Conservation (phyloP, 2,329 filamentous ascomycete genomes). For the Colletotrichum horii region DNA sequence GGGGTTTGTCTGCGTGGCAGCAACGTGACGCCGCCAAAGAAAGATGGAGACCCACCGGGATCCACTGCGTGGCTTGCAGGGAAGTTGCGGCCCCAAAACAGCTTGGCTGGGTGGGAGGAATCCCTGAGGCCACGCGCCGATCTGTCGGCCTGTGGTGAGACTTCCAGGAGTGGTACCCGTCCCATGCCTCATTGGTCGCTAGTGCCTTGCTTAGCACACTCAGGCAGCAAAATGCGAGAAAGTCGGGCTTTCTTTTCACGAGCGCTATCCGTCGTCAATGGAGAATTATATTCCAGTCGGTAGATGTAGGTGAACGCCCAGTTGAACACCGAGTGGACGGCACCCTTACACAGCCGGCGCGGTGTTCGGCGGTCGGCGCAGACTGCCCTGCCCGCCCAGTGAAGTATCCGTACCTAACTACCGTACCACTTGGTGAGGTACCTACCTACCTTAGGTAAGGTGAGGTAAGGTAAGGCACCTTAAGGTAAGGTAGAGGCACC, state of each 20-base stretch:
- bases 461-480: neutral
- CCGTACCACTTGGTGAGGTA: too few species aligned
- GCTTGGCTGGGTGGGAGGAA: slow-evolving; percentile 14
- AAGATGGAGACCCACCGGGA: neutral
- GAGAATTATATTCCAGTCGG: neutral
- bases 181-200: neutral
- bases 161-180: neutral
- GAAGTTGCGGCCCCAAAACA: slow-evolving; percentile 18
- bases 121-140: slow-evolving; percentile 26
- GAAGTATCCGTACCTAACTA: too few species aligned
- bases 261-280: neutral
- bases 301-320: too few species aligned
- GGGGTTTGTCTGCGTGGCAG: slow-evolving; percentile 17
- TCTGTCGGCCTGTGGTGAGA: slow-evolving; percentile 19
- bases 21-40: slow-evolving; percentile 20
- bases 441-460: neutral
- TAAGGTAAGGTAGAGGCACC: too few species aligned
- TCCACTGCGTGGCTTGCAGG: slow-evolving; percentile 24
- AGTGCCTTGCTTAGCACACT: neutral
- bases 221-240: neutral
- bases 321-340: neutral
- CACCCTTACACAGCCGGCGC: neutral
- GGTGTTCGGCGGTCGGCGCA: neutral
- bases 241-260: neutral
- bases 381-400: too few species aligned